Conservation (phyloP, 192 early-diverging fungal genomes). For the Mortierella alpina region DNA sequence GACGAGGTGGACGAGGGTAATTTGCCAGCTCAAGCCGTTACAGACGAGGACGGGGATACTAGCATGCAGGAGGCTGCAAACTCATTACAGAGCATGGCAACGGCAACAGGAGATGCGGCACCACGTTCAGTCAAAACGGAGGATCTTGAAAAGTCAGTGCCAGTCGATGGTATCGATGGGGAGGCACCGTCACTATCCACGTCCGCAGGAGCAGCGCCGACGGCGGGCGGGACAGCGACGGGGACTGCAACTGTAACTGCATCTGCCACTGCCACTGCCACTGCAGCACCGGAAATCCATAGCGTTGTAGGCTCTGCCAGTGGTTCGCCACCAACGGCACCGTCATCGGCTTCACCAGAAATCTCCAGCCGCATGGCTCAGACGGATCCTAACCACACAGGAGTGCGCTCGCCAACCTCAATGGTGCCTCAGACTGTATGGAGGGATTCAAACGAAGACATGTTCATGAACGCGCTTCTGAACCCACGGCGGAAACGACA, state of each 20-base stretch:
- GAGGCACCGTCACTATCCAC: neutral
- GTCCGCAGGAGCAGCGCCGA: too few relatives aligned
- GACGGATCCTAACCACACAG: slow-evolving; percentile 9
- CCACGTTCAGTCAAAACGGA: slow-evolving; percentile 44
- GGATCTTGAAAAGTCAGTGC: slow-evolving; percentile 21
- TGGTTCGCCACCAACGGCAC: slow-evolving; percentile 23
- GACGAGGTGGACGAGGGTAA: slow-evolving; percentile 43
- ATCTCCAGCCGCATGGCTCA: slow-evolving; percentile 29
- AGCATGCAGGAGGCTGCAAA: slow-evolving; percentile 34
- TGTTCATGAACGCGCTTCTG: slow-evolving; percentile 30
- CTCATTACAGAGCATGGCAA: slow-evolving; percentile 35
- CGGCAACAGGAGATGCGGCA: neutral
- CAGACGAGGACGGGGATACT: slow-evolving; percentile 25
- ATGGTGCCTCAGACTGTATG: neutral
- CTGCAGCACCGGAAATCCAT: slow-evolving; percentile 10
- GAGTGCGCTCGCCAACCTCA: neutral
- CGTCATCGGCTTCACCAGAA: slow-evolving; percentile 30
- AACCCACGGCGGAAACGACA: slow-evolving; percentile 42
- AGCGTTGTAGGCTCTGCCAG: slow-evolving; percentile 22
- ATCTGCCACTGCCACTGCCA: neutral
- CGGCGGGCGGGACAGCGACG: neutral
- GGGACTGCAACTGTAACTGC: neutral
- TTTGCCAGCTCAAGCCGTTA: neutral
- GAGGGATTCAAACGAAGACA: slow-evolving; percentile 16
- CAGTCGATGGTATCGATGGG: neutral